These are phyloP conservation scores for Aureococcus anophagefferens DNA, from an alignment of 108 stramenopile genomes.

Conservation along the genomic window DNA sequence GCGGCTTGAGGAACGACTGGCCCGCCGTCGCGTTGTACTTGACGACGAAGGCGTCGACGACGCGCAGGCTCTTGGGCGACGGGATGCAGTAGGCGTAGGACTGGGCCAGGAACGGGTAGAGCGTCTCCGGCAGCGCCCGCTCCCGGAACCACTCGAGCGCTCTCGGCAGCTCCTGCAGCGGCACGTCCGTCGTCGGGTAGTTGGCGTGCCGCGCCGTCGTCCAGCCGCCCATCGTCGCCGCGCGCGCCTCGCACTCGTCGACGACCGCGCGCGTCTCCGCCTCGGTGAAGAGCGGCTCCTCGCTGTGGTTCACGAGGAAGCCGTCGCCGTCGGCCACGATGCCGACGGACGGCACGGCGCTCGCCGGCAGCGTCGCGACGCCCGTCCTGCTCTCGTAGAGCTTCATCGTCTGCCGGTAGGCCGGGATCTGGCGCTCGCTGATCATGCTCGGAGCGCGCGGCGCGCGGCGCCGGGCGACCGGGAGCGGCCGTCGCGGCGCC, in stretches of 20 bases:
- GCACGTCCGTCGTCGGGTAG: slow-evolving; percentile 54
- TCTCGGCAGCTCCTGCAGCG: slow-evolving; percentile 42
- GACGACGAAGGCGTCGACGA: slow-evolving; percentile 4
- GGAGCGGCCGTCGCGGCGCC: too few species aligned
- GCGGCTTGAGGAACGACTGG: not conserved
- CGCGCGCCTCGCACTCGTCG: slow-evolving; percentile 36
- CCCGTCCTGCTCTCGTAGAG: not conserved
- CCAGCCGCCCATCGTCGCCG: slow-evolving; percentile 21
- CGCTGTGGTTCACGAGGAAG: not conserved
- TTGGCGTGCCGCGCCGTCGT: slow-evolving; percentile 2
- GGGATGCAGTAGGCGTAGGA: slow-evolving; percentile 15
- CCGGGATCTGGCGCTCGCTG: not conserved
- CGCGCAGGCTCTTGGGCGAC: not conserved
- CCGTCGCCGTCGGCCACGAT: not conserved
- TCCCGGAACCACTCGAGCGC: slow-evolving; percentile 32
- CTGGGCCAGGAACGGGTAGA: not conserved
- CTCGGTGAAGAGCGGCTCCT: not conserved
- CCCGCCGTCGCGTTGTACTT: not conserved
- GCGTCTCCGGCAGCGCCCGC: not conserved
- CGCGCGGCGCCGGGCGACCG: too few species aligned
- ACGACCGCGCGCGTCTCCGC: slow-evolving; percentile 10
- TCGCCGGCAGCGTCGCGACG: not conserved
- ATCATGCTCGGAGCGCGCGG: too few species aligned
- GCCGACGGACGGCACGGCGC: not conserved
- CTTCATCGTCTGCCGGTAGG: not conserved